Percentiles rank a stretch among this genome's conserved stretches.
These are phyloP conservation scores for Penicillium freii DNA, from an alignment of 2,329 filamentous ascomycete species.

Conservation along the genomic window DNA sequence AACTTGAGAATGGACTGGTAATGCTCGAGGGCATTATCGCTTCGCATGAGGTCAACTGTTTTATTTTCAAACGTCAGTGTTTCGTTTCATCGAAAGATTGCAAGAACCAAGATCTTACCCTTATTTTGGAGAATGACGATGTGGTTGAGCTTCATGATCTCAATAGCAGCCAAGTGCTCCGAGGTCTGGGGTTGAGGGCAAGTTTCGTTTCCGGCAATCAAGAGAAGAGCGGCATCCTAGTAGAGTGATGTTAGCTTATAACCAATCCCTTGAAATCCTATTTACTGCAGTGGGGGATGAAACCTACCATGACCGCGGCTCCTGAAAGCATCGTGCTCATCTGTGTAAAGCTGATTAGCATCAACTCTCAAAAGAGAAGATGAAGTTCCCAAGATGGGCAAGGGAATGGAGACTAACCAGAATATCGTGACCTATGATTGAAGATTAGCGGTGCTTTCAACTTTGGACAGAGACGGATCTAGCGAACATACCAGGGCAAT, in stretches of 20 bases:
- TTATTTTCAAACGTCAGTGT: neutral
- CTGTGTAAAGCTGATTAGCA: conserved; percentile 6
- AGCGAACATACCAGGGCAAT: conserved; percentile 67
- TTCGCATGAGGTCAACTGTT: conserved; percentile 86
- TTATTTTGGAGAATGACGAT: conserved; percentile 99
- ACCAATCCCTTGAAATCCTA: neutral
- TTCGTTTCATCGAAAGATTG: neutral
- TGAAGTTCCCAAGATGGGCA: neutral
- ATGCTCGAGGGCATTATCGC: conserved; percentile 89
- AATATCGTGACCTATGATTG: conserved; percentile 78
- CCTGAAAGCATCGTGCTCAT: conserved; percentile 99
- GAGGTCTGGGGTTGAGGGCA: conserved; percentile 98
- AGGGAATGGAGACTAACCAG: conserved; percentile 48
- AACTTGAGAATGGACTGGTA: conserved; percentile 98
- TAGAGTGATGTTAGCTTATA: neutral
- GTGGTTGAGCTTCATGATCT: conserved; percentile 99
- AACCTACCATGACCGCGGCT: conserved; percentile 79
- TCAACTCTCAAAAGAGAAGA: neutral
- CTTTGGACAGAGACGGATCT: neutral
- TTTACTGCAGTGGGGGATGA: neutral
- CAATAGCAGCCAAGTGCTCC: conserved; percentile 96
- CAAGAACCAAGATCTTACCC: conserved; percentile 25
- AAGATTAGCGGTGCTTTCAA: conserved; percentile 1
- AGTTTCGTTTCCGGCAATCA: conserved; percentile 97
- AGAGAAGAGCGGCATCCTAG: conserved; percentile 79